Evolutionary conservation across 192 early-diverging fungal species (phyloP), one percentile per base, ranked within the genome.

Genomic region (Coemansia sp.): DNA sequence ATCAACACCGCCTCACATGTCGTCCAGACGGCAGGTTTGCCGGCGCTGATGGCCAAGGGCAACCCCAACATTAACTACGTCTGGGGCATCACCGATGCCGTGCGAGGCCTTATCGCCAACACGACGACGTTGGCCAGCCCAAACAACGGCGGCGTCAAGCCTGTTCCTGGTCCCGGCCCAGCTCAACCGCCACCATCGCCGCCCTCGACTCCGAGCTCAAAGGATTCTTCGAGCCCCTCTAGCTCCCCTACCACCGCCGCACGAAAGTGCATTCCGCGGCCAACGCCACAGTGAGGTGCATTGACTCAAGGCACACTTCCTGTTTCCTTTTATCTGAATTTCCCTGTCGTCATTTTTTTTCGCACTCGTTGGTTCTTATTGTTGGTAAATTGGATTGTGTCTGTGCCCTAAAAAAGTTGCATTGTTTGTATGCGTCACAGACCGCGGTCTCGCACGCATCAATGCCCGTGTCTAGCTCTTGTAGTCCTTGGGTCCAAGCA

Each of bases 401-500:
- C 24, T n/a, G 7, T 32, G 29, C 39, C 6, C 17, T 7, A 41
- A 14, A 14, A 39, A 39, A 15, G 37, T 3, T 22, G 10, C 15
- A 24, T 22, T 27, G 10, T 24, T 26, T 4, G 17, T 3, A n/a
- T n/a, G 15, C 17, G 14, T 17, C 14, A 41, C 39, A 41, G 17
- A 17, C 39, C 15, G 17, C 39, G 17, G 39, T 7, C 21, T 17
- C 18, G 2, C 17, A 43, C 21, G 41, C 1, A 48, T 48, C 29
- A 35, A 36, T 8, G 33, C 17, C 46, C 29, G 39, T 29, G 21
- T 41, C 14, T 73, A 80, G 19, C 63, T 70, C 67, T 80, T 73
- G 63, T 73, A 79, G 58, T 79, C 76, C 58, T 79, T 79, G 62
- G 84, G 84, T 15, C 89, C 89, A 26, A 93, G 77, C 92, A 94